phyloP scores from a whole-genome alignment of 169 alveolate genomes.

The Fabrea salina region DNA sequence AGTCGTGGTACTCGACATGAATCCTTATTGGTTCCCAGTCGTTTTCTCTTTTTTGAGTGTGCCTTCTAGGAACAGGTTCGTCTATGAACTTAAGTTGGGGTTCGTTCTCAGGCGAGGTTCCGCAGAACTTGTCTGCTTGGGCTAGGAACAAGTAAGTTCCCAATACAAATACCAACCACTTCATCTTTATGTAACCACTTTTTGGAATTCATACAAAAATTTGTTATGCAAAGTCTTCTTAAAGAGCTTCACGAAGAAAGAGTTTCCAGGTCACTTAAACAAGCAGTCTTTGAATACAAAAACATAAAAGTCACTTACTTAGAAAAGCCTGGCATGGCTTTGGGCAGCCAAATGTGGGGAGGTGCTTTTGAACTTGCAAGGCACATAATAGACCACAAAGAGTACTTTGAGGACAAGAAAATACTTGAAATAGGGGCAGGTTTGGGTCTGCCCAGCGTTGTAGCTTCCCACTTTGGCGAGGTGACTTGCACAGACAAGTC shows the following conservation, averaged over 20 bases:
- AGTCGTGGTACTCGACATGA: neutral
- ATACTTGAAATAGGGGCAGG: conserved; percentile 2
- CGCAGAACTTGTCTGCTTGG: too few species aligned
- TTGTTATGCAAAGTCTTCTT: too few species aligned
- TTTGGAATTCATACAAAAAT: too few species aligned
- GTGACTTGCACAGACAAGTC: neutral
- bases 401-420: neutral
- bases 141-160: too few species aligned
- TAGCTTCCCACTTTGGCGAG: neutral
- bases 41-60: too few species aligned
- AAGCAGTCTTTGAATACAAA: neutral
- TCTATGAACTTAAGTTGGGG: too few species aligned
- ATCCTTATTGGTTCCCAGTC: neutral
- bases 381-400: neutral
- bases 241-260: neutral
- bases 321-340: neutral
- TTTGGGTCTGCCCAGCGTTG: neutral
- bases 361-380: neutral
- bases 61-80: too few species aligned
- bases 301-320: too few species aligned
- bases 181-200: too few species aligned
- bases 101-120: too few species aligned
- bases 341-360: neutral
- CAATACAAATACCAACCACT: too few species aligned
- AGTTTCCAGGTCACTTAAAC: neutral